Percentiles rank a stretch among this genome's conserved stretches.
phyloP scores from a whole-genome alignment of 768 basidiomycete genomes.

The Floccularia luteovirens region DNA sequence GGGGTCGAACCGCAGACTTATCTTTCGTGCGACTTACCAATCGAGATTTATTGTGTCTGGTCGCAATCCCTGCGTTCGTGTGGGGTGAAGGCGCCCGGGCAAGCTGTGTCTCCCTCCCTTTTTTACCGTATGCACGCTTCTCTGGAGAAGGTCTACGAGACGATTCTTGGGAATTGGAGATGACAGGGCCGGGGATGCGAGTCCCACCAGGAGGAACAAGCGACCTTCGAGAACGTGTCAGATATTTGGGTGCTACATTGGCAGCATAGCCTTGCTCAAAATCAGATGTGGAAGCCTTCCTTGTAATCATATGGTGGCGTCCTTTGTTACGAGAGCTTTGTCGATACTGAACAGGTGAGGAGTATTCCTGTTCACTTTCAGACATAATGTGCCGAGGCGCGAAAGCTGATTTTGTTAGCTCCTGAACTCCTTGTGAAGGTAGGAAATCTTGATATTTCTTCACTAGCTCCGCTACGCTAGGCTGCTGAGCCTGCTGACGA shows the following conservation, averaged over 20 bases:
- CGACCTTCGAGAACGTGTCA: conserved; percentile 46
- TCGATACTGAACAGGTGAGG: conserved; percentile 26
- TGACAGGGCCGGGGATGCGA: conserved; percentile 50
- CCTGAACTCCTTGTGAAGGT: conserved; percentile 64
- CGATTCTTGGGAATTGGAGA: conserved; percentile 37
- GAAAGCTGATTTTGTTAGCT: conserved; percentile 64
- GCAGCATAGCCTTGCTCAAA: conserved; percentile 90
- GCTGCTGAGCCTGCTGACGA: conserved; percentile 43
- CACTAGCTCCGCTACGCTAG: conserved; percentile 80
- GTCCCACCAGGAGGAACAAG: conserved; percentile 24
- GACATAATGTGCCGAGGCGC: conserved; percentile 54
- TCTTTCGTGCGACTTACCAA: conserved; percentile 30
- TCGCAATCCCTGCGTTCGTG: conserved; percentile 17
- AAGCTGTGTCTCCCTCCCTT: conserved; percentile 30
- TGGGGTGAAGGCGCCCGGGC: conserved; percentile 41
- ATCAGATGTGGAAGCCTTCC: conserved; percentile 67
- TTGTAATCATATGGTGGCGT: conserved; percentile 40
- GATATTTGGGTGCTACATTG: conserved; percentile 79
- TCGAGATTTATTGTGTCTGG: conserved; percentile 30
- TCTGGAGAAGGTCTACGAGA: conserved; percentile 72
- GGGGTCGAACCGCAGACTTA: conserved; percentile 33
- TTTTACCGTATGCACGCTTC: conserved; percentile 37
- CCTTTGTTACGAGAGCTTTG: conserved; percentile 36
- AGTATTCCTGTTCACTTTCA: conserved; percentile 76
- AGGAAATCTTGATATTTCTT: conserved; percentile 75